Evolutionary conservation across 768 basidiomycete species (phyloP).

Genomic region (Tulasnella sp.): DNA sequence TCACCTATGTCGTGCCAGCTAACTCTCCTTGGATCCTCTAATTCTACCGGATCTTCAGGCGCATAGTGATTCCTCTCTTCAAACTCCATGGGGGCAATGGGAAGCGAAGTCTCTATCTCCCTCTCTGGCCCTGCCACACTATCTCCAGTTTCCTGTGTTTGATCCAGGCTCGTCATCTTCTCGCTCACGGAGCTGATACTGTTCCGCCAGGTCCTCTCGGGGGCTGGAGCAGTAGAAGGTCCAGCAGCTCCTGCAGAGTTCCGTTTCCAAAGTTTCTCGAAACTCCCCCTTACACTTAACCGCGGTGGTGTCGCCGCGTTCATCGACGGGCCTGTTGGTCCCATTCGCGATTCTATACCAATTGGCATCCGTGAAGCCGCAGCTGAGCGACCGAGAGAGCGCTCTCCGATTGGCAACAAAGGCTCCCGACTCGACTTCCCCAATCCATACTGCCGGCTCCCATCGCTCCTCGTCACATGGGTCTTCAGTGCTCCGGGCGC

Average conservation of each 20-base stretch:
- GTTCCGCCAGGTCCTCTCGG: not conserved
- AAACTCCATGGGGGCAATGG: conserved; percentile 21
- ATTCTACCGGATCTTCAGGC: not conserved
- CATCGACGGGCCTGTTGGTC: not conserved
- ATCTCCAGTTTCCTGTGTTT: conserved; percentile 22
- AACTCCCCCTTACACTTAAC: conserved; percentile 42
- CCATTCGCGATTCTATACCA: conserved; percentile 15
- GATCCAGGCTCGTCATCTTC: conserved; percentile 1
- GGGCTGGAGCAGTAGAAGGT: not conserved
- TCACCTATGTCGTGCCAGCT: conserved; percentile 9
- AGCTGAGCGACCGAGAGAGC: conserved; percentile 22
- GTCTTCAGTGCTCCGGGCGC: conserved; percentile 29
- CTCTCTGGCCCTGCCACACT: conserved; percentile 17
- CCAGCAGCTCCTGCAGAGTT: conserved; percentile 20
- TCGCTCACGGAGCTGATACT: not conserved
- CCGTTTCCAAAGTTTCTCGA: conserved; percentile 51
- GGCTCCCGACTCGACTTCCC: conserved; percentile 62
- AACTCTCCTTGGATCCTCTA: not conserved
- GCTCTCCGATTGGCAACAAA: conserved; percentile 47
- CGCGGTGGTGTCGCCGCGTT: conserved; percentile 13
- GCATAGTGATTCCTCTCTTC: conserved; percentile 6
- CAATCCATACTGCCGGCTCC: conserved; percentile 16
- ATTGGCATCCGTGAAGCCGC: conserved; percentile 23
- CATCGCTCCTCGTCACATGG: not conserved
- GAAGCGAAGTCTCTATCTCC: conserved; percentile 18